Percentiles rank a stretch among this genome's conserved stretches.
phyloP scores from a whole-genome alignment of 2,329 filamentous ascomycete species.

The Phialophora expanda region DNA sequence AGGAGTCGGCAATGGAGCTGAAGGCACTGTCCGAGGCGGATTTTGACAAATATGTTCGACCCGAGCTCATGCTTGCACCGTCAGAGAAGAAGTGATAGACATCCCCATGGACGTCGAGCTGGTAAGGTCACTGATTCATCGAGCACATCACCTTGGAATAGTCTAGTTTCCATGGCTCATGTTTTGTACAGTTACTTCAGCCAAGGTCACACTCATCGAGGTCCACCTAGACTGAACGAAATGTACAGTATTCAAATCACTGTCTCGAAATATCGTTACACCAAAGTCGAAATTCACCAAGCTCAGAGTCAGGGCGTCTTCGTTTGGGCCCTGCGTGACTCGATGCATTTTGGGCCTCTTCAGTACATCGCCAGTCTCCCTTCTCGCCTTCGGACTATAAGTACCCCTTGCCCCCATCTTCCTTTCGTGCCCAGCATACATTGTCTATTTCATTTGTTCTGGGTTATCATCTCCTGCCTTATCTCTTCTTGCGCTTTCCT shows the following conservation, averaged over 20 bases:
- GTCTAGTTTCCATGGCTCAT: conserved; percentile 3
- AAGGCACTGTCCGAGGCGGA: conserved; percentile 85
- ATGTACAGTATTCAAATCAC: conserved; percentile 13
- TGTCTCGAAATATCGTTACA: not conserved
- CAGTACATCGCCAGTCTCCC: not conserved
- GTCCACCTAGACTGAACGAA: not conserved
- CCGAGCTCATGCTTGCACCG: conserved; percentile 93
- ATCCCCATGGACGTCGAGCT: not conserved
- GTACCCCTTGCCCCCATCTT: not conserved
- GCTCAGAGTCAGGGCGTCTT: not conserved
- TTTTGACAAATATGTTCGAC: conserved; percentile 86
- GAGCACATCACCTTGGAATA: conserved; percentile 1
- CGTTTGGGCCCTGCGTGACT: not conserved
- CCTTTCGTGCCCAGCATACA: not conserved
- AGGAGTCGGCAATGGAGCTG: conserved; percentile 91
- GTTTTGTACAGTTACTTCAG: conserved; percentile 6
- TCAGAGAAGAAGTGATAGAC: conserved; percentile 64
- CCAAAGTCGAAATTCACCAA: not conserved
- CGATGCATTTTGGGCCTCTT: not conserved
- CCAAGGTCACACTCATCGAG: conserved; percentile 7
- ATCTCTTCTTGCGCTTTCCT: not conserved
- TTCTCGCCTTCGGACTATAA: not conserved
- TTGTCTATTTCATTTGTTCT: not conserved
- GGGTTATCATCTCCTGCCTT: not conserved
- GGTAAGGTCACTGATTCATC: conserved; percentile 2